Base-by-base conservation (phyloP, 1,139 yeast species). In the Yamadazyma triangularis region DNA sequence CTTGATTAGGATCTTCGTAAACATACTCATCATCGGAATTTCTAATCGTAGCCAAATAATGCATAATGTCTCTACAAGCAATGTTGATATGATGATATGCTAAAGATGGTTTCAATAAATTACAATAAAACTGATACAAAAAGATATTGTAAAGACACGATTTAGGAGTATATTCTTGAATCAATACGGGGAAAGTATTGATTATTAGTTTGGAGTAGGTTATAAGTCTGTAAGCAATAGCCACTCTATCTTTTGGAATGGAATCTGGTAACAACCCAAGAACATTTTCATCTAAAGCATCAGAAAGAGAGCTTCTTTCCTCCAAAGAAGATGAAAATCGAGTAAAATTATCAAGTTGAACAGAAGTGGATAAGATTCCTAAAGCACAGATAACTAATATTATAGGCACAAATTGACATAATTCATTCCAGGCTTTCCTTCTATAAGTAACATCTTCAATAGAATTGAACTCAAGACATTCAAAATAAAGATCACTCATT, bases 31-130 rank as follows among this genome's bases (percentile, higher is more conserved):
- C 33, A 28, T 36, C 23, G 10, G 27, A 28, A 25, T 39, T 41
- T 15, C 36, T 29, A 22, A 38, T 42, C 35, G 30, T 47, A 27
- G 47, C 55, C 21, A 63, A 41, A 32, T 46, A 56, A 39, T 50
- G 61, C 58, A 58, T 58, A 47, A 66, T 61, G 25, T 53, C 44
- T 24, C 58, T 63, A 26, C 66, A 55, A 4, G 70, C 67, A 25
- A 45, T 44, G 23, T 43, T 47, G 12, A 64, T 55, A 10, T 46
- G 34, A 24, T 57, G 50, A 53, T 65, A 65, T 1, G 73, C 69
- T 27, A 50, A 44, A 14, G 62, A 34, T 4, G 74, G 73, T 16
- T 59, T 57, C 49, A 66, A 42, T 26, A 56, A 48, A 34, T 57
- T 58, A 41, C 66, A 48, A 38, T 61, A 44, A 41, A 53, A 69